Conservation (phyloP, 306 rosid species). For the Arachis stenosperma region DNA sequence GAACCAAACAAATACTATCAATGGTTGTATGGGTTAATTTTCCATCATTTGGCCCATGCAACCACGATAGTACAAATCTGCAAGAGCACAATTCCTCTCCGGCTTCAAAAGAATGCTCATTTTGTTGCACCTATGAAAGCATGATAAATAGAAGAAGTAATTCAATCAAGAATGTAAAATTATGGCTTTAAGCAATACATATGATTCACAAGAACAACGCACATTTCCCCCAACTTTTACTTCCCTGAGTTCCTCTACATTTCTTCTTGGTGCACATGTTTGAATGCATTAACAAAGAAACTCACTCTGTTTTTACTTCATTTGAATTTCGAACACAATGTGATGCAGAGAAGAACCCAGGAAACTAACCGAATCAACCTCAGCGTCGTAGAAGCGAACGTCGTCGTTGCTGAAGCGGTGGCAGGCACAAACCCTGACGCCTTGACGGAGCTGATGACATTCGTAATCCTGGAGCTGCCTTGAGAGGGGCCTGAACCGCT, state of each 20-base stretch:
- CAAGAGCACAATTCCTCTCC: constrained; percentile 69
- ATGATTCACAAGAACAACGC: no score
- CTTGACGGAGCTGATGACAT: constrained; percentile 7
- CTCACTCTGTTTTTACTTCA: no score
- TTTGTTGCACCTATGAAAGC: constrained; percentile 56
- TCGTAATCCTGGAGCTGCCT: constrained; percentile 45
- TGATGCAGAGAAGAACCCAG: background rate
- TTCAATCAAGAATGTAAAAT: background rate
- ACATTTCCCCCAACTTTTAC: no score
- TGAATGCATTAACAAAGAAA: no score
- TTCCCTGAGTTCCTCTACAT: no score
- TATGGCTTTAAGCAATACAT: no score
- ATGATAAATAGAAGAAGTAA: constrained; percentile 19
- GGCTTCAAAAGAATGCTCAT: constrained; percentile 43
- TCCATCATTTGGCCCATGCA: constrained; percentile 64
- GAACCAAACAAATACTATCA: constrained; percentile 57
- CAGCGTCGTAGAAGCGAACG: constrained; percentile 48
- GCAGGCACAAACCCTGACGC: constrained; percentile 41
- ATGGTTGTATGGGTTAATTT: constrained; percentile 34
- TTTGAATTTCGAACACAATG: background rate
- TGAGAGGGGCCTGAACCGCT: constrained; percentile 43
- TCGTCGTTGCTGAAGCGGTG: background rate
- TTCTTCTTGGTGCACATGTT: no score
- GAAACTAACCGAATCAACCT: constrained; percentile 26
- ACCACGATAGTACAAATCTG: constrained; percentile 57